phyloP scores from a whole-genome alignment of 345 rosid genomes.

The Eucalyptus regnans region DNA sequence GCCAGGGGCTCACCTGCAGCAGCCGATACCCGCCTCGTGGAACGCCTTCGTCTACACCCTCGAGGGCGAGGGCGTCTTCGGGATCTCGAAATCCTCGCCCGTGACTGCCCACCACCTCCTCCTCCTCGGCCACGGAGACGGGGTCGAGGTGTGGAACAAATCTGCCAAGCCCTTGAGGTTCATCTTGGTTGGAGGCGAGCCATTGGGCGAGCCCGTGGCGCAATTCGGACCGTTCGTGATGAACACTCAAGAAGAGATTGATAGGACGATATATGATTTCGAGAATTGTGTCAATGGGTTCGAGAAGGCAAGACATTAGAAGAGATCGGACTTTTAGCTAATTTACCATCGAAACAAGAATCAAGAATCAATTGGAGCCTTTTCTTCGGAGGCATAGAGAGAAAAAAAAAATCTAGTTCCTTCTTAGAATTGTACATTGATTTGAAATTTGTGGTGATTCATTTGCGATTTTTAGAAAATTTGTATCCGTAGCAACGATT shows the following conservation, averaged over 20 bases:
- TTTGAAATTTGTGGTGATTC: not conserved
- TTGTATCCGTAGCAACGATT: accelerated
- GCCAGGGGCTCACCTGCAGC: conserved; percentile 52
- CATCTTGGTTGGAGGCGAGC: conserved; percentile 71
- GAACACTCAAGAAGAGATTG: conserved; percentile 83
- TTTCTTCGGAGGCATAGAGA: not conserved
- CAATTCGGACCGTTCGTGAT: conserved; percentile 88
- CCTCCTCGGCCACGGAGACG: conserved; percentile 47
- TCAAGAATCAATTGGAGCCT: not conserved
- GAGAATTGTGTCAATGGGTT: conserved; percentile 67
- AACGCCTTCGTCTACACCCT: conserved; percentile 63
- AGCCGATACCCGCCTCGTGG: conserved; percentile 53
- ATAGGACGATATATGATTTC: conserved; percentile 54
- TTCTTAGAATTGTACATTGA: not conserved
- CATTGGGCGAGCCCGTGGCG: conserved; percentile 59
- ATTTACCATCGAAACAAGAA: not conserved
- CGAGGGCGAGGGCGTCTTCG: conserved; percentile 69
- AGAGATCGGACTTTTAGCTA: not conserved
- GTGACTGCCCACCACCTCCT: conserved; percentile 47
- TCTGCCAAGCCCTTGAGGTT: conserved; percentile 45
- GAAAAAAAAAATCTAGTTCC: not conserved
- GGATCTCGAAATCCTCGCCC: conserved; percentile 15
- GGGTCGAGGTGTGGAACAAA: conserved; percentile 70
- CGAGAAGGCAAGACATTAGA: conserved; percentile 78
- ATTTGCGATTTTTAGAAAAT: not conserved